Base-by-base conservation (phyloP, 306 rosid species). In the Notholithocarpus densiflorus region DNA sequence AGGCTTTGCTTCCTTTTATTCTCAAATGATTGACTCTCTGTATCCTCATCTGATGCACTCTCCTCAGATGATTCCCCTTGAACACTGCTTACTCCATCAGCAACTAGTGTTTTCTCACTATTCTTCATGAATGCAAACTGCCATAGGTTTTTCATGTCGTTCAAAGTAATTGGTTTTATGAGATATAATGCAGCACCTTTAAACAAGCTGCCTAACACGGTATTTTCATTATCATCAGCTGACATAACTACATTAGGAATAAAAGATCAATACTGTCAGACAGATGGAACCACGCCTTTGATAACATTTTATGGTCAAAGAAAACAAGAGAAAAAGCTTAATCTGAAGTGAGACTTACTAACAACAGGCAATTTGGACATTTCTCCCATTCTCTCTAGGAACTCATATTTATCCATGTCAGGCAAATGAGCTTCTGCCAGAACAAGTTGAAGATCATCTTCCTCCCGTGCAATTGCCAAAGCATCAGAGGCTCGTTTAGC, bases 401-500 rank as follows among this genome's bases (percentile, higher is more conserved):
- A 34, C 43, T 64, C 79, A 62, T 74, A 64, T 69, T 26, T 72
- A 20, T 72, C 79, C 87, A 82, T 79, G 82, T 82, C 85, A 4
- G 86, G 92, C 81, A 89, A 76, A 52, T 79, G 59, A 59, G 65
- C 72, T 14, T 85, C 89, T 71, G 82, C 34, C 73, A 88, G 57
- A 56, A 87, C 79, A 31, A 91, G 76, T 52, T 87, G 70, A 56
- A 85, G 52, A 34, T 83, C 82, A 21, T 74, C 61, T 73, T 75
- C 71, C 40, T 71, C 56, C 29, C 43, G 29, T 10, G 73, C 73
- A 66, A 85, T 65, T 56, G 37, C 23, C 77, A 88, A 74, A 29
- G 92, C 91, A 53, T 85, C 89, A 27, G 71, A 78, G 40, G 83
- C 87, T 20, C 12, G 77, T 48, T 37, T 29, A 71, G 87, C 89